Conservation (phyloP, 768 basidiomycete species). For the Candolleomyces aberdarensis region DNA sequence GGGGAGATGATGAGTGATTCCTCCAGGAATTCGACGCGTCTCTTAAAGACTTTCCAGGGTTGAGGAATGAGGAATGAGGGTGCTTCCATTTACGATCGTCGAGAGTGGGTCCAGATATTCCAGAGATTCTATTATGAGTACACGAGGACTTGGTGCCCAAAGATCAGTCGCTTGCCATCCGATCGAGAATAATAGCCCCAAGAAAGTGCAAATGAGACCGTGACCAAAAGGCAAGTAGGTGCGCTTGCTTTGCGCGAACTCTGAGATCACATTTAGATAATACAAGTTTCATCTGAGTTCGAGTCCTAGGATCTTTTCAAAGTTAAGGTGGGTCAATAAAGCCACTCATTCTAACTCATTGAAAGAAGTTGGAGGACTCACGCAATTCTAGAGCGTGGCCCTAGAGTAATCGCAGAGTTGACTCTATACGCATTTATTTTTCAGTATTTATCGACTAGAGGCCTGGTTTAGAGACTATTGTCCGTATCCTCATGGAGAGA, state of each 20-base stretch:
- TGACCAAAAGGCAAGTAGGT: slow-evolving; percentile 1
- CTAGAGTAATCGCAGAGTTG: no score
- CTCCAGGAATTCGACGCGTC: not conserved
- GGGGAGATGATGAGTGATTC: not conserved
- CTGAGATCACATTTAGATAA: slow-evolving; percentile 2
- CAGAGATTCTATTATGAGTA: not conserved
- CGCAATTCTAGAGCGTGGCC: not conserved
- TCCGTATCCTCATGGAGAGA: not conserved
- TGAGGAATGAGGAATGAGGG: not conserved
- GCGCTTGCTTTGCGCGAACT: not conserved
- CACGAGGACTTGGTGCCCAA: not conserved
- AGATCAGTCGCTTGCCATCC: not conserved
- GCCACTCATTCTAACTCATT: not conserved
- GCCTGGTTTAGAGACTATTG: not conserved
- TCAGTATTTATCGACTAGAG: not conserved
- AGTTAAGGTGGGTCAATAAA: not conserved
- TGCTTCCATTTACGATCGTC: not conserved
- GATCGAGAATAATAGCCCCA: not conserved
- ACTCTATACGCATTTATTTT: not conserved
- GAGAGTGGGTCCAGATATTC: not conserved
- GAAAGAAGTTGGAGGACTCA: not conserved
- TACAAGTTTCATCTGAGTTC: slow-evolving; percentile 9
- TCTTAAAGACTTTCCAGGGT: not conserved
- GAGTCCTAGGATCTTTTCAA: slow-evolving; percentile 3
- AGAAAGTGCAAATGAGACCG: not conserved